phyloP scores from a whole-genome alignment of 345 rosid species.

The Hibiscus tridactylites region DNA sequence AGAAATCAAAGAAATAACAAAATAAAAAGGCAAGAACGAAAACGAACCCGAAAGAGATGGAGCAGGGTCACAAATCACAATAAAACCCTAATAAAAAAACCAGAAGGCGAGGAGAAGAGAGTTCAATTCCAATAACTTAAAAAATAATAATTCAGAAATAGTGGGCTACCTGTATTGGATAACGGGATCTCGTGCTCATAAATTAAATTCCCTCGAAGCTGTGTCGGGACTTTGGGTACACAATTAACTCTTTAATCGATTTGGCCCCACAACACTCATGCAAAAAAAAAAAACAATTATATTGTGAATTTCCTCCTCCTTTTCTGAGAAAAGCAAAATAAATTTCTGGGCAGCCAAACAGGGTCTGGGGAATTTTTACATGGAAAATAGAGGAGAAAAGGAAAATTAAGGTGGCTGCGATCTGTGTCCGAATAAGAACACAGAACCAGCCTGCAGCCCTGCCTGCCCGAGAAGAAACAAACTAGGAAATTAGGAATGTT shows the following conservation, averaged over 20 bases:
- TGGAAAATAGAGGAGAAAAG: background rate
- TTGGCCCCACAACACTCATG: conserved; percentile 17
- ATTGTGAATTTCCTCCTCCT: background rate
- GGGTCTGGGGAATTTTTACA: background rate
- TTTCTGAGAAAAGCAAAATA: background rate
- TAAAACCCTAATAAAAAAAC: background rate
- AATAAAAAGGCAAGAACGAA: background rate
- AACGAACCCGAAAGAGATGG: background rate
- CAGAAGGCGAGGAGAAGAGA: background rate
- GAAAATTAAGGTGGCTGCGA: background rate
- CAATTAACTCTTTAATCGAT: conserved; percentile 20
- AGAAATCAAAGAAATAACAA: background rate
- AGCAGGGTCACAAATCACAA: background rate
- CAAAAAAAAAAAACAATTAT: background rate
- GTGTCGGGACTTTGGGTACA: conserved; percentile 24
- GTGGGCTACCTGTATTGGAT: conserved; percentile 41
- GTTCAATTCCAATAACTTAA: too few species aligned
- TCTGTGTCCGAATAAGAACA: conserved; percentile 7
- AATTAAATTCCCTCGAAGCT: conserved; percentile 28
- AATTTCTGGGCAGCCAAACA: conserved; percentile 3
- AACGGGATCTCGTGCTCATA: conserved; percentile 73
- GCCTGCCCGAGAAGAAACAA: background rate
- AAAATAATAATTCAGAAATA: background rate
- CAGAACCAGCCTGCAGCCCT: conserved; percentile 3
- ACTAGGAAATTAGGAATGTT: background rate